Base-by-base conservation (phyloP, 176 grass and related monocot genomes). In the Oryza punctata region DNA sequence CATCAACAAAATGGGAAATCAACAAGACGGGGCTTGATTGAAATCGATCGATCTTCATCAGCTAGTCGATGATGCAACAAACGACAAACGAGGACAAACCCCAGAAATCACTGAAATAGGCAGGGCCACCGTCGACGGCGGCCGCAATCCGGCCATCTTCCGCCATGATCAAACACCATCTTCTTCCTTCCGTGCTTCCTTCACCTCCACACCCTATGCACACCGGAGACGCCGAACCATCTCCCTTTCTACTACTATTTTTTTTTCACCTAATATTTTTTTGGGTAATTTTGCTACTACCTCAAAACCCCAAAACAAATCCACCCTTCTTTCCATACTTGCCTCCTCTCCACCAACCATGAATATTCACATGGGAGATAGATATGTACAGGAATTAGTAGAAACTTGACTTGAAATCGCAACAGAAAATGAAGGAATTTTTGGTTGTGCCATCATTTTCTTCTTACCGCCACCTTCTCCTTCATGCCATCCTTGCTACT, bases 271-370 rank as follows among this genome's bases (percentile, higher is more conserved):
- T 61, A 7, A 38, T 74, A 43, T 65, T 68, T 65, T 68, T 54
- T 7, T 71, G 26, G 78, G 83, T 78, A 41, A 78, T 49, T 79
- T 79, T 82, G 67, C 86, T 5, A 59, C 81, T 52, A 59, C 83
- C 54, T 26, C 75, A 70, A 40, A 90, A 73, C 88, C 89, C 88
- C 88, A 94, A 94, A 94, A 97, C 90, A 89, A 87, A 92, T 92
- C 94, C 86, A 79, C 67, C 91, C 37, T 66, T 18, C 70, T 70
- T 37, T 72, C 35, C 86, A 40, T 24, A 23, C 94, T 57, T 78
- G 73, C 75, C 35, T 72, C 78, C 65, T 29, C 67, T 77, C 81
- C 41, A 37, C 83, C 72, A 79, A 33, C 69, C 80, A 70, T 78
- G 61, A 85, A 85, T 87, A 88, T 87, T 85, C 66, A 91, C 89